Base-by-base conservation (phyloP, 2,329 filamentous ascomycete genomes). In the Clarireedia sp. region DNA sequence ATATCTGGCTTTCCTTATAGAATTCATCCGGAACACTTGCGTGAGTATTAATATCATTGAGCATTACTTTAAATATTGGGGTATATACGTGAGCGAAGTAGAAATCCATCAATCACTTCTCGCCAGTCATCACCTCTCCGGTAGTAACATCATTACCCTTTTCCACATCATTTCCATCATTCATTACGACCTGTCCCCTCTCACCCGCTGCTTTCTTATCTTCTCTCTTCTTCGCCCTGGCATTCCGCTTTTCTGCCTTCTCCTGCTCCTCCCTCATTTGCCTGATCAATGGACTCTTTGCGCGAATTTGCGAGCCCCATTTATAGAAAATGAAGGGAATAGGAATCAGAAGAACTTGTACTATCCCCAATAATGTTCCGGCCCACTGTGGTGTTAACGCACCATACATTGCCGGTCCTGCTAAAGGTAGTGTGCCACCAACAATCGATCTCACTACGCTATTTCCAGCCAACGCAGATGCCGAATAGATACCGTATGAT, bases 311-410 rank as follows among this genome's bases (percentile, higher is more conserved):
- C 37, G 74, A 73, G 0, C 81, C 81, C 61, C 79, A 83, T 29
- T 74, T 73, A 69, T 89, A 94, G 65, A 95, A 94, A 0, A 89
- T 75, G 55, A 92, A 79, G 0, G 89, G 89, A 47, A 94, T 90
- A 0, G 90, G 89, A 16, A 94, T 85, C 64, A 90, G 79, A 0
- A 76, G 73, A 1, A 89, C 80, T 63, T 92, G 87, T 2, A 95
- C 72, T 51, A 91, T 65, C 0, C 86, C 88, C 3, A 94, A 73
- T 47, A 94, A 72, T 0, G 87, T 91, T 0, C 86, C 87, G 0
- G 87, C 85, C 89, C 89, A 94, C 59, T 89, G 85, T 0, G 88
- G 82, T 0, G 85, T 83, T 9, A 95, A 73, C 0, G 74, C 73
- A 1, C 67, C 66, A 67, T 92, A 95, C 80, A 95, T 84, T 23